Percentiles rank a stretch among this genome's conserved stretches.
phyloP scores from a whole-genome alignment of 768 basidiomycete species.

The Rhodotorula paludigena region DNA sequence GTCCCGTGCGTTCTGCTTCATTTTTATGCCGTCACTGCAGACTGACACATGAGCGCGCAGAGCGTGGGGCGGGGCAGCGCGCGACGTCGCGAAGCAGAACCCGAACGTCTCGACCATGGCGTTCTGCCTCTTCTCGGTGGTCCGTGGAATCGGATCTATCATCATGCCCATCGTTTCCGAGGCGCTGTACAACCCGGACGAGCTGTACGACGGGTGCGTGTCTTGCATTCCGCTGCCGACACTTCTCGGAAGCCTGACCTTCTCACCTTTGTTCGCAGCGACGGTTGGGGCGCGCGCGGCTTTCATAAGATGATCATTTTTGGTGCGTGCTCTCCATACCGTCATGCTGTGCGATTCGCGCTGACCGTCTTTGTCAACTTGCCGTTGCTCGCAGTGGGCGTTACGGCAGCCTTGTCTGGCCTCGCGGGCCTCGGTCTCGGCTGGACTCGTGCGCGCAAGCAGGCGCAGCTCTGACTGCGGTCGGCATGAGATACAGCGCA shows the following conservation, averaged over 20 bases:
- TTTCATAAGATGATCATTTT: slow-evolving; percentile 26
- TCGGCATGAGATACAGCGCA: too few species aligned
- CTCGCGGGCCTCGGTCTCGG: background rate
- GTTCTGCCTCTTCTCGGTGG: slow-evolving; percentile 19
- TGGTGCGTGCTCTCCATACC: background rate
- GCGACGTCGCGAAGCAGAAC: background rate
- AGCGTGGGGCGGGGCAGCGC: background rate
- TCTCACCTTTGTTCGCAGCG: background rate
- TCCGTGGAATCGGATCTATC: slow-evolving; percentile 11
- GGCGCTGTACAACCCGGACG: slow-evolving; percentile 3
- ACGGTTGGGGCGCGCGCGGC: slow-evolving; percentile 11
- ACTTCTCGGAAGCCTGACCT: background rate
- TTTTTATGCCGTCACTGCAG: too few species aligned
- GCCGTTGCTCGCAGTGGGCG: background rate
- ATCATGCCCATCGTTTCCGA: slow-evolving; percentile 10
- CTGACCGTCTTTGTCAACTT: background rate
- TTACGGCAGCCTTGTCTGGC: background rate
- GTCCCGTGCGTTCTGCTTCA: background rate
- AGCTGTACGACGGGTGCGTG: background rate
- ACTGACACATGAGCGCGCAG: background rate
- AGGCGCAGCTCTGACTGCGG: too few species aligned
- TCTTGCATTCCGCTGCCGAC: background rate
- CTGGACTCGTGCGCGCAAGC: too few species aligned
- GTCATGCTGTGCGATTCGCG: background rate
- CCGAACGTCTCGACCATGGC: slow-evolving; percentile 1